phyloP scores from a whole-genome alignment of 2,329 filamentous ascomycete genomes.

The Thielaviopsis punctulata region DNA sequence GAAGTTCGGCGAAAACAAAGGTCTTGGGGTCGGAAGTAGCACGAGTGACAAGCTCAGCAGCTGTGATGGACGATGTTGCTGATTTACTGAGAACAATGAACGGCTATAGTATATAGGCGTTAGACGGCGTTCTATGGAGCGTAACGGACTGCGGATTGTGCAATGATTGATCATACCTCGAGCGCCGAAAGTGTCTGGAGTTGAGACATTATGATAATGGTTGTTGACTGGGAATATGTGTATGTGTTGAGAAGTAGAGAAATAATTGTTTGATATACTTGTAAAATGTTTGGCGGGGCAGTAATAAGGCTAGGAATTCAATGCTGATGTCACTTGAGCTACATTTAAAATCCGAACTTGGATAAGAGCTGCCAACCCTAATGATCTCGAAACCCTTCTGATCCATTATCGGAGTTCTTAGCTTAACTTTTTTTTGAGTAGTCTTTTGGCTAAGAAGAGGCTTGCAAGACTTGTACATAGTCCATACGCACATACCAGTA shows the following conservation, averaged over 20 bases:
- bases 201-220: not conserved
- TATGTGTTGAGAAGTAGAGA: not conserved
- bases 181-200: not conserved
- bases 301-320: too few relatives aligned
- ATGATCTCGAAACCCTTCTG: too few relatives aligned
- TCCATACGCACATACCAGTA: too few relatives aligned
- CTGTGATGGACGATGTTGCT: conserved; percentile 65
- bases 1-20: conserved; percentile 87
- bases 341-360: too few relatives aligned
- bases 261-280: not conserved
- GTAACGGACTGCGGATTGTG: not conserved
- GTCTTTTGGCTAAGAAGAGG: too few relatives aligned
- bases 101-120: conserved; percentile 40
- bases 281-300: not conserved
- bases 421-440: too few relatives aligned
- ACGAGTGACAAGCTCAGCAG: conserved; percentile 69
- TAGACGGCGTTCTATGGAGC: not conserved
- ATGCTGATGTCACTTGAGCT: too few relatives aligned
- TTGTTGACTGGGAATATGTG: too few relatives aligned
- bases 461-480: too few relatives aligned
- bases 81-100: conserved; percentile 80
- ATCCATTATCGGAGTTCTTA: too few relatives aligned
- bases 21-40: conserved; percentile 82
- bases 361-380: too few relatives aligned
- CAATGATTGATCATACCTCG: not conserved